Evolutionary conservation across 2,329 filamentous ascomycete species (phyloP), one percentile per base, ranked within the genome.

Genomic region (Nothophaeocryptopus gaeumannii): DNA sequence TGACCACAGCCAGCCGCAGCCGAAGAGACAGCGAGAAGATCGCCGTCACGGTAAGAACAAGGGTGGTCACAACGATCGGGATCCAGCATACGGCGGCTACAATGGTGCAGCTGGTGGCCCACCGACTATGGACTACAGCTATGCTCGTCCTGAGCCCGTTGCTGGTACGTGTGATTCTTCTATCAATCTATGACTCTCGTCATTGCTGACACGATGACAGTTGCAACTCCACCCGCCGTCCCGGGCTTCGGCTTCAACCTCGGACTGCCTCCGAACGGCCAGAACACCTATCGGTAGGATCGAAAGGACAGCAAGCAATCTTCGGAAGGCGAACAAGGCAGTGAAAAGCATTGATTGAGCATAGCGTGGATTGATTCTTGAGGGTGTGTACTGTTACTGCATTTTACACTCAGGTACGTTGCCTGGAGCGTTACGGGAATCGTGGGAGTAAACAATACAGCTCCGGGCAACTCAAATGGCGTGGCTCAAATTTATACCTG

Each of bases 151-250:
- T 14, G 67, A 70, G 56, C 68, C 68, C 26, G 66, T 69, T 3
- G 66, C 67, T 38, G 20, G 20, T 26, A 26, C 20, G 20, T 26
- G 20, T 26, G 20, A 7, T 26, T 26, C 20, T 26, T 26, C 20
- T 26, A 26, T 26, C 20, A 26, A 26, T 4, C 4, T 26, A 26
- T 26, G 20, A 26, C 20, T 7, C 20, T 26, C 20, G 20, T 26
- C 20, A 26, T 26, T 26, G 20, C 20, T 26, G 20, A 26, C 20
- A 26, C 20, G 20, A 26, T 26, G 7, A 26, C 20, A 26, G 63
- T 72, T 15, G 67, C 67, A 34, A 69, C 67, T 33, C 68, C 69
- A 26, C 70, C 70, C 5, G 64, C 69, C 13, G 69, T 72, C 31
- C 70, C 70, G 15, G 64, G 63, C 8, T 72, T 72, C 47, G 70